phyloP scores from a whole-genome alignment of 768 basidiomycete genomes.

The Boletus insuetus region DNA sequence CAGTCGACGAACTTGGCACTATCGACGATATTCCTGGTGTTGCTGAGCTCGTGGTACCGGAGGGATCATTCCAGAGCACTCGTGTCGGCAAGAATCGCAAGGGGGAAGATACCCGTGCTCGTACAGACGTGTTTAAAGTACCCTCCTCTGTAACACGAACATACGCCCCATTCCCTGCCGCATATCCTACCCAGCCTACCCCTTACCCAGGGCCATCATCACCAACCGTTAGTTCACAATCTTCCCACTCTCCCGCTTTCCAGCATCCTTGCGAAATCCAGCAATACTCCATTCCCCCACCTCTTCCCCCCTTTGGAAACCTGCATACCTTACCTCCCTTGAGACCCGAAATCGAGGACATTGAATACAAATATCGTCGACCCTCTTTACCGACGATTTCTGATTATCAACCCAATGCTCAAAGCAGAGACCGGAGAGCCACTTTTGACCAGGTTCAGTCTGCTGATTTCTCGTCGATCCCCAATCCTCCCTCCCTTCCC shows the following conservation, averaged over 20 bases:
- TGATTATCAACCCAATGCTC: conserved; percentile 6
- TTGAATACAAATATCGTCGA: conserved; percentile 33
- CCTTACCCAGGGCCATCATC: conserved; percentile 24
- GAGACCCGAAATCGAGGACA: conserved; percentile 23
- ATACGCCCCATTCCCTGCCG: conserved; percentile 41
- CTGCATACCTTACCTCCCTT: conserved; percentile 29
- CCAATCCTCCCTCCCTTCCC: neutral
- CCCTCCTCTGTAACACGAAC: conserved; percentile 35
- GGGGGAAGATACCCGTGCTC: conserved; percentile 37
- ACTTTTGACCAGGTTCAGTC: conserved; percentile 14
- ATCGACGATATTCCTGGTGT: conserved; percentile 66
- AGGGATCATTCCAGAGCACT: conserved; percentile 68
- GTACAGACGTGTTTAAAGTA: conserved; percentile 31
- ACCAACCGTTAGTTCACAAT: conserved; percentile 20
- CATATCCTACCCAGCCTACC: conserved; percentile 29
- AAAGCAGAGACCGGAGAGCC: conserved; percentile 12
- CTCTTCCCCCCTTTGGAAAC: conserved; percentile 21
- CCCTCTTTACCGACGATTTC: conserved; percentile 25
- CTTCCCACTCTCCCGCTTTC: conserved; percentile 21
- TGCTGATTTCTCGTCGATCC: conserved; percentile 7
- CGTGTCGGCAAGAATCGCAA: conserved; percentile 51
- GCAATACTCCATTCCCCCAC: conserved; percentile 27
- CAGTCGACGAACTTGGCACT: conserved; percentile 66
- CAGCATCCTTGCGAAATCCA: conserved; percentile 23
- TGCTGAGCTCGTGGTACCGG: conserved; percentile 60